Evolutionary conservation across 306 rosid species (phyloP).

Genomic region (Inga leiocalycina): DNA sequence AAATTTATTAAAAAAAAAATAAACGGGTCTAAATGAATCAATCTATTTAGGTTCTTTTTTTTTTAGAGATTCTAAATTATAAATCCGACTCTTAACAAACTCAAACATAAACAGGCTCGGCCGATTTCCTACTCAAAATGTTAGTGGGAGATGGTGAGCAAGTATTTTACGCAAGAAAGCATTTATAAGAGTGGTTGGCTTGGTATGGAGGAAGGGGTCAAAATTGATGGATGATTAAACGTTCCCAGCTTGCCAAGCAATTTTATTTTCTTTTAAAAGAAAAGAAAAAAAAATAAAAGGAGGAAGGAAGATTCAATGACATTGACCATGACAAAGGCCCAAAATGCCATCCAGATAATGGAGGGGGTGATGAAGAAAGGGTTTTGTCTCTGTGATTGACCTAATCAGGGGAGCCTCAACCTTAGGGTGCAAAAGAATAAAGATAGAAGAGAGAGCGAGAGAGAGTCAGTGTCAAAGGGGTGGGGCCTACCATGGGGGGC

Average conservation of each 20-base stretch:
- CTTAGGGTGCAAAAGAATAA: background rate
- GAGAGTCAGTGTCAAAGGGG: constrained; percentile 42
- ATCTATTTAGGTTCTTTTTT: no score
- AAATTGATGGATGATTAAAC: constrained; percentile 46
- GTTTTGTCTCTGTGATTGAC: constrained; percentile 55
- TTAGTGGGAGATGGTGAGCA: constrained; percentile 58
- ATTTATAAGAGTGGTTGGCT: constrained; percentile 51
- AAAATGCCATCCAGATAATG: constrained; percentile 24
- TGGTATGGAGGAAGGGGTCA: constrained; percentile 59
- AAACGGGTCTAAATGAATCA: no score
- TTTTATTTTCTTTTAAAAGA: background rate
- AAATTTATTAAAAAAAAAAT: no score
- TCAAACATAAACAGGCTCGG: no score
- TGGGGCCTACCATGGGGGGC: constrained; percentile 76
- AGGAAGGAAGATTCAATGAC: constrained; percentile 1
- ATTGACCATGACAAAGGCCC: constrained; percentile 31
- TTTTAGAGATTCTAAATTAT: no score
- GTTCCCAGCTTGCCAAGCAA: constrained; percentile 52
- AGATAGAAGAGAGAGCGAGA: background rate
- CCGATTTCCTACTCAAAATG: no score
- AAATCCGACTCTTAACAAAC: no score
- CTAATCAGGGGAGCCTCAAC: constrained; percentile 60
- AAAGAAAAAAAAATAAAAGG: background rate
- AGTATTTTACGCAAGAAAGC: constrained; percentile 35
- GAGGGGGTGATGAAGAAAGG: constrained; percentile 2